Conservation (phyloP, 345 rosid species). For the Eucalyptus brandiana region DNA sequence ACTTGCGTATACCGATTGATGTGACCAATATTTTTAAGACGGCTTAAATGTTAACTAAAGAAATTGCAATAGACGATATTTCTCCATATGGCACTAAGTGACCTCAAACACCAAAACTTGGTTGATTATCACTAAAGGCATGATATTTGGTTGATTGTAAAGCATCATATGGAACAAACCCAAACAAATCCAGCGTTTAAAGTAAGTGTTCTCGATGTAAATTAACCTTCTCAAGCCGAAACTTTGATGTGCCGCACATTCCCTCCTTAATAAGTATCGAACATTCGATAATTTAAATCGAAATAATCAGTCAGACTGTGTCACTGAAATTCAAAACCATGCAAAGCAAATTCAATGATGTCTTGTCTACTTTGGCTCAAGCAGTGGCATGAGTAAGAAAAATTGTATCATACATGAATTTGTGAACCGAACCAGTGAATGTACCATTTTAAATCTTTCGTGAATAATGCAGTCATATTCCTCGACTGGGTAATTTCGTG, state of each 20-base stretch:
- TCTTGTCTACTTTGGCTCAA: neutral
- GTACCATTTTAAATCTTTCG: neutral
- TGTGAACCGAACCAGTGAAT: neutral
- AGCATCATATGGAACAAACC: neutral
- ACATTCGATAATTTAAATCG: neutral
- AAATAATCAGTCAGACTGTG: neutral
- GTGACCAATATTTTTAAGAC: neutral
- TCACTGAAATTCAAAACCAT: neutral
- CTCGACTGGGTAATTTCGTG: neutral
- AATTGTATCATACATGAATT: neutral
- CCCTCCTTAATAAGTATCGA: neutral
- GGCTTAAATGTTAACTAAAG: neutral
- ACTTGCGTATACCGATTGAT: neutral
- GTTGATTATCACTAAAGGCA: neutral
- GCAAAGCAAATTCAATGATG: neutral
- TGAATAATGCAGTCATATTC: neutral
- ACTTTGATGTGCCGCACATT: neutral
- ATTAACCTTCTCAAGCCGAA: neutral
- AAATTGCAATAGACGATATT: neutral
- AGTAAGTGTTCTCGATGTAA: neutral
- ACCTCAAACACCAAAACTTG: neutral
- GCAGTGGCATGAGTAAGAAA: neutral
- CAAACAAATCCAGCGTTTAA: neutral
- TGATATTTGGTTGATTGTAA: neutral
- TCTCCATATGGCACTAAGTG: neutral